Base-by-base conservation (phyloP, 2,329 filamentous ascomycete genomes). In the Botrytis cinerea region DNA sequence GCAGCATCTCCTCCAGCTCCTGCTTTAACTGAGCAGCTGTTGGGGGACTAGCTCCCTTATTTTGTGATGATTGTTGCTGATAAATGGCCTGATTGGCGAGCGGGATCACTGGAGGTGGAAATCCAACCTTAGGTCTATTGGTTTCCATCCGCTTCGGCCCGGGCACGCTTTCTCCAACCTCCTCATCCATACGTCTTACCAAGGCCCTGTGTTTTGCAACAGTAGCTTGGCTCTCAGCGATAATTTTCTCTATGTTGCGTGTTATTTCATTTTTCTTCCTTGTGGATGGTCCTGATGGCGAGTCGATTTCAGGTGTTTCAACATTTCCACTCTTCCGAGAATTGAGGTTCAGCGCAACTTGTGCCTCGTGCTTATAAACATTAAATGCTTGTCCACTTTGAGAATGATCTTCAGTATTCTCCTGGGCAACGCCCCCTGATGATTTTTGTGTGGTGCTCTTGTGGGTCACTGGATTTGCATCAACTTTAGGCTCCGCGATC, bases 1-100 rank as follows among this genome's bases (percentile, higher is more conserved):
- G 48, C 48, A 68, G 18, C 66, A 68, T 68, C 40, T 68, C 66
- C 38, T 68, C 66, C 38, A 68, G 14, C 48, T 68, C 66, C 48
- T 68, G 35, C 18, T 68, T 68, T 5, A 68, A 38, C 43, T 68
- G 66, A 32, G 66, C 66, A 6, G 48, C 66, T 57, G 66, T 68
- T 14, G 66, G 66, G 48, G 54, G n/a, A 6, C n/a, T 32, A 40
- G 48, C 35, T 43, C 35, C n/a, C 25, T n/a, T 0, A 20, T 68
- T 22, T 43, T 57, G 25, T 43, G 35, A 32, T n/a, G 48, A 25
- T 43, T 22, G 43, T 48, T 57, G 35, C 48, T 54, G 35, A 43
- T 25, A 16, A 28, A 43, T n/a, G 10, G 25, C n/a, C 66, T 57
- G 66, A 32, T n/a, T 57, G 54, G 48, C 48, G 14, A 68, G 35